Percentiles rank a stretch among this genome's conserved stretches.
phyloP scores from a whole-genome alignment of 129 eudicot species.

The Deinandra increscens region DNA sequence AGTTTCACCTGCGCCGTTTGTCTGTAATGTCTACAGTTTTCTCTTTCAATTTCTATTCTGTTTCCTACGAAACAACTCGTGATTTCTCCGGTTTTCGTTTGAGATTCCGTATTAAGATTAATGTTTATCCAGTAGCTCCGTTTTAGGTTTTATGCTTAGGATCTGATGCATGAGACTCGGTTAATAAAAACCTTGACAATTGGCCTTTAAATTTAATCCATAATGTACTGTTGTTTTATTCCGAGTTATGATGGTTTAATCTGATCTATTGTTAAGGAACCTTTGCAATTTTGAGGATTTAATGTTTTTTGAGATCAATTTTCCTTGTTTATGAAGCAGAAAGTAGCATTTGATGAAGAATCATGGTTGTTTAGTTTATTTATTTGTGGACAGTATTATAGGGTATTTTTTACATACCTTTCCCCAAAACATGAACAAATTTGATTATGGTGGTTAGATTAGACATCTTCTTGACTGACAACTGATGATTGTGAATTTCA shows the following conservation, averaged over 20 bases:
- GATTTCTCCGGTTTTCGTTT: slow-evolving; percentile 7
- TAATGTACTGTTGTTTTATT: background rate
- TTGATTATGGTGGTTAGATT: slow-evolving; percentile 8
- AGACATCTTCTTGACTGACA: background rate
- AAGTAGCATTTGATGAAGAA: background rate
- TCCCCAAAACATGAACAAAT: background rate
- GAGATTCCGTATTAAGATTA: background rate
- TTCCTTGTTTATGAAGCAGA: background rate
- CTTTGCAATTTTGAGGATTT: background rate
- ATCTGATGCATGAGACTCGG: background rate
- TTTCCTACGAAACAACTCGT: background rate
- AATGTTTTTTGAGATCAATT: background rate
- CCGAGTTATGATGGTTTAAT: background rate
- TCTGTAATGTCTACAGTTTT: slow-evolving; percentile 38
- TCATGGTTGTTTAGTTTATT: background rate
- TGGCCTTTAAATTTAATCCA: background rate
- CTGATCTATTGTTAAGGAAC: background rate
- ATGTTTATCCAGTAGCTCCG: background rate
- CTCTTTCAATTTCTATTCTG: background rate
- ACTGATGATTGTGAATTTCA: background rate
- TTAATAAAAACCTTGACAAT: background rate
- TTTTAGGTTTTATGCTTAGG: slow-evolving; percentile 6
- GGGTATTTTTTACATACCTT: background rate
- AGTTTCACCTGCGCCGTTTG: slow-evolving; percentile 63
- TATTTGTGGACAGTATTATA: background rate